Conservation (phyloP, 139 green algal species). For the Chloropicon primus region DNA sequence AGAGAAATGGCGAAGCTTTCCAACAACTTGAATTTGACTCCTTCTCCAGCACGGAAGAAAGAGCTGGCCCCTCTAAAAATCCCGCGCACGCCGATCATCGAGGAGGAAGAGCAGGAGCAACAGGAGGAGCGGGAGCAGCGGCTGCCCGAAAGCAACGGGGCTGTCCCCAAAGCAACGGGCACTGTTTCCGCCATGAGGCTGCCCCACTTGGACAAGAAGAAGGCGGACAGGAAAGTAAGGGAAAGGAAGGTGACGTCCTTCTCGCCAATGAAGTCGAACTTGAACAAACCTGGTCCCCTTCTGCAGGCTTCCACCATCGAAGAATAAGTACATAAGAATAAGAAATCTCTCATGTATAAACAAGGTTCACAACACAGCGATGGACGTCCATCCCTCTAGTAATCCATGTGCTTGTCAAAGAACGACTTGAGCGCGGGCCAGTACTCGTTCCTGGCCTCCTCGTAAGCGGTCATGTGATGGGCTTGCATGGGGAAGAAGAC, state of each 20-base stretch:
- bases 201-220: neutral
- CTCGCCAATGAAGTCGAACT: too few relatives aligned
- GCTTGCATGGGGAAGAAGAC: neutral
- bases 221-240: neutral
- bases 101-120: too few relatives aligned
- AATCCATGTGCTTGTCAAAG: neutral
- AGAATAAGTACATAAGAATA: too few relatives aligned
- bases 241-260: neutral
- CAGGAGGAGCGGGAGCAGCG: too few relatives aligned
- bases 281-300: too few relatives aligned
- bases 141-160: too few relatives aligned
- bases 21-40: neutral
- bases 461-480: neutral
- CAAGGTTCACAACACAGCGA: too few relatives aligned
- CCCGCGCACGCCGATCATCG: neutral
- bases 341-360: too few relatives aligned
- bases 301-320: neutral
- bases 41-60: neutral
- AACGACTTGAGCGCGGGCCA: neutral
- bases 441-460: neutral
- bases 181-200: too few relatives aligned
- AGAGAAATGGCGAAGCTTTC: neutral
- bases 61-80: neutral
- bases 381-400: too few relatives aligned
- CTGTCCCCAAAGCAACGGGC: too few relatives aligned